Conservation (phyloP, 2,329 filamentous ascomycete genomes). For the Monilinia fructicola region DNA sequence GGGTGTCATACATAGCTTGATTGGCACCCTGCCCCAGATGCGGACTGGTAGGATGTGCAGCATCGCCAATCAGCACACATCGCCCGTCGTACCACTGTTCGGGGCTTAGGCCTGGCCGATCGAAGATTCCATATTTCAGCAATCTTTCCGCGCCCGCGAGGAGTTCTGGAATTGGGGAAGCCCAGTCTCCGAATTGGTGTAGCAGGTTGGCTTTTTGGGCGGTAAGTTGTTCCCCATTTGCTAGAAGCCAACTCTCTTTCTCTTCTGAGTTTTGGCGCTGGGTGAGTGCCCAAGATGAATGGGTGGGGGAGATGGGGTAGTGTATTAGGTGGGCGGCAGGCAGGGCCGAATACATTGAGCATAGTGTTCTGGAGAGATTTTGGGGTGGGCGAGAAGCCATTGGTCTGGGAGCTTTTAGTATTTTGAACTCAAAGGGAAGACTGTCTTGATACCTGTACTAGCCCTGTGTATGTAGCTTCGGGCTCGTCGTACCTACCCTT, state of each 20-base stretch:
- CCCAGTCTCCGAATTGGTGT: constrained; percentile 19
- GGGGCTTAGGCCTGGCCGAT: constrained; percentile 19
- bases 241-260: constrained; percentile 19
- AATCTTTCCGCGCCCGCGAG: constrained; percentile 21
- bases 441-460: constrained; percentile 10
- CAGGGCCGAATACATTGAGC: constrained; percentile 23
- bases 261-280: constrained; percentile 10
- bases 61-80: constrained; percentile 54
- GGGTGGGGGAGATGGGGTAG: constrained; percentile 18
- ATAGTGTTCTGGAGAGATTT: constrained; percentile 9
- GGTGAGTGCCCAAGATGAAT: constrained; percentile 25
- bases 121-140: constrained; percentile 24
- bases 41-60: constrained; percentile 46
- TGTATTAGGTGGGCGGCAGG: constrained; percentile 13
- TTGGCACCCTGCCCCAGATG: constrained; percentile 29
- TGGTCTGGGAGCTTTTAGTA: background rate
- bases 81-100: constrained; percentile 41
- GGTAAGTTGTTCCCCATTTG: background rate
- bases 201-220: constrained; percentile 5
- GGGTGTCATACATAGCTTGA: constrained; percentile 22
- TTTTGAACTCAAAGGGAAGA: background rate
- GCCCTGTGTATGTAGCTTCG: constrained; percentile 22
- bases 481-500: constrained; percentile 15
- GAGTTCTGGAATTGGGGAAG: constrained; percentile 13
- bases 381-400: constrained; percentile 13